These are phyloP conservation scores for Backusella tuberculispora DNA, from an alignment of 192 early-diverging fungal species.

Conservation along the genomic window DNA sequence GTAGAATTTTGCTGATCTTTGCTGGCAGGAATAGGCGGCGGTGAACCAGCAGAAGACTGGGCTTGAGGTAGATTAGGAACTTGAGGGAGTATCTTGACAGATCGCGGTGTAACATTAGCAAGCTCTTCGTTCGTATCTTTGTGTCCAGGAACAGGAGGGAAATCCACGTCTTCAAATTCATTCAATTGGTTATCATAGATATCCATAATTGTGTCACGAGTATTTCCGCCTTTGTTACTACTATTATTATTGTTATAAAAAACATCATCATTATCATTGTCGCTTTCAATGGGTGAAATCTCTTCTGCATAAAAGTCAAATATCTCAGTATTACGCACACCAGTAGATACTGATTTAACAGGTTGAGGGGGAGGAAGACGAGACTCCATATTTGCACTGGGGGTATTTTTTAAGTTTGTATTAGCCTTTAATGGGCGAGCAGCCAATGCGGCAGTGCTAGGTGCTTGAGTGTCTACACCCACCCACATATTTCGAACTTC, in stretches of 20 bases:
- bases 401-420: constrained; percentile 1
- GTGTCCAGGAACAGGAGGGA: background rate
- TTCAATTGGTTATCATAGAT: constrained; percentile 24
- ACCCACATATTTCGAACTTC: constrained; percentile 25
- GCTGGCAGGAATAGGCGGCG: background rate
- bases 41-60: background rate
- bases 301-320: constrained; percentile 3
- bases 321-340: constrained; percentile 8
- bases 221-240: constrained; percentile 10
- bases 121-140: background rate
- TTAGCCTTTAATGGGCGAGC: background rate
- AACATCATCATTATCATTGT: constrained; percentile 29
- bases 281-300: constrained; percentile 15
- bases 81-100: constrained; percentile 30
- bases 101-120: constrained; percentile 17
- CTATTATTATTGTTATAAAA: background rate
- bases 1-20: background rate
- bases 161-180: constrained; percentile 19
- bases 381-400: background rate
- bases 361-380: background rate
- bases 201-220: constrained; percentile 33
- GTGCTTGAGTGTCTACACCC: background rate
- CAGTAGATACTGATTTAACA: background rate
- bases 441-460: background rate
- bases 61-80: constrained; percentile 17